Percentiles rank a stretch among this genome's conserved stretches.
These are phyloP conservation scores for Ganoderma sinense DNA, from an alignment of 1,284 basidiomycete genomes.

Conservation along the genomic window DNA sequence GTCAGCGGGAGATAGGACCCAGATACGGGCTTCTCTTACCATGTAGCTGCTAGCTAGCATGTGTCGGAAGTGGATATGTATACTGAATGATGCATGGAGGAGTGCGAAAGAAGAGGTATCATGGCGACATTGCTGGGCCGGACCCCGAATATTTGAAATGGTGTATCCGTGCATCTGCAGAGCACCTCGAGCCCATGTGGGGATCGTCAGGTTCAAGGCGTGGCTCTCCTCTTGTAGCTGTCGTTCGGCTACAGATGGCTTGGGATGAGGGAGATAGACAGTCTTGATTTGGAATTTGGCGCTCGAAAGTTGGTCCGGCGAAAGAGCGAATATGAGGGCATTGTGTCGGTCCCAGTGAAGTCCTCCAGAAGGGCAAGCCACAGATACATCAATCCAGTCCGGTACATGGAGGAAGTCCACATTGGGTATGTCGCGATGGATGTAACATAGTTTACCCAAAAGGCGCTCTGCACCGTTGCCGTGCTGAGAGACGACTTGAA, in stretches of 20 bases:
- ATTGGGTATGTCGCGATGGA: no score
- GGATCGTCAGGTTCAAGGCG: no score
- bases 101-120: background rate
- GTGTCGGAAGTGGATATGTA: background rate
- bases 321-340: background rate
- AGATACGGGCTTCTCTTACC: background rate
- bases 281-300: background rate
- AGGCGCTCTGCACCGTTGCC: no score
- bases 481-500: no score
- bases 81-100: background rate
- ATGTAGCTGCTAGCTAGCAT: no score
- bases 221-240: background rate
- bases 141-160: background rate
- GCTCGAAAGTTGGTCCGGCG: background rate
- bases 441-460: no score
- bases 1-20: background rate
- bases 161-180: background rate
- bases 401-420: no score
- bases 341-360: no score
- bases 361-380: no score
- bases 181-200: background rate
- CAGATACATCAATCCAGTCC: no score
- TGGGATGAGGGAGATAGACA: background rate
- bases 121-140: background rate
- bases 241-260: background rate